Percentiles rank a stretch among this genome's conserved stretches.
phyloP scores from a whole-genome alignment of 148 eudicot species.

The Camellia sinensis region DNA sequence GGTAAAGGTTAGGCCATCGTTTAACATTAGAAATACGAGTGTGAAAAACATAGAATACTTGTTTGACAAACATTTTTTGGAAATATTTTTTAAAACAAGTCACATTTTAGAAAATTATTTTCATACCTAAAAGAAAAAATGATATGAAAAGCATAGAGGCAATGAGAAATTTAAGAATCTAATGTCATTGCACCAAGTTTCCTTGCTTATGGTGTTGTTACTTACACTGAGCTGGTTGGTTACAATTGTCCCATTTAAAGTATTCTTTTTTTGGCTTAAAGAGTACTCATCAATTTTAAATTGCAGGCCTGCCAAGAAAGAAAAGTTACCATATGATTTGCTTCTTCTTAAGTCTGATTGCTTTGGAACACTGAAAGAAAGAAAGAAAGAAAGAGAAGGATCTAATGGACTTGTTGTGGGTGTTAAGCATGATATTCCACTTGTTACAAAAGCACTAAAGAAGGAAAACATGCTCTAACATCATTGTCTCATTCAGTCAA shows the following conservation, averaged over 20 bases:
- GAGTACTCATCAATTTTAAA: not conserved
- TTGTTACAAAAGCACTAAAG: conserved; percentile 1
- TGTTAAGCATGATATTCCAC: conserved; percentile 7
- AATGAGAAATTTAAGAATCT: not conserved
- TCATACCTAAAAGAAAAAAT: not conserved
- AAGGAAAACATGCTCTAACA: not conserved
- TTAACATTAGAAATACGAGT: too few relatives aligned
- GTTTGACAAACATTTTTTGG: too few relatives aligned
- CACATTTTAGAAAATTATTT: not conserved
- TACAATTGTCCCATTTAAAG: not conserved
- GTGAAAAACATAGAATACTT: too few relatives aligned
- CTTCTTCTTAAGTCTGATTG: not conserved
- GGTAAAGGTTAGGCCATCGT: too few relatives aligned
- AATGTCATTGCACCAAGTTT: not conserved
- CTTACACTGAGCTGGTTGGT: not conserved
- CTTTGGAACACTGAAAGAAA: not conserved
- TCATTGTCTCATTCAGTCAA: conserved; percentile 16
- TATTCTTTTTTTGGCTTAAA: not conserved
- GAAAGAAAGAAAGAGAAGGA: not conserved
- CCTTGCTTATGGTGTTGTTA: not conserved
- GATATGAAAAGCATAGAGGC: too few relatives aligned
- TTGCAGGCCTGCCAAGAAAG: not conserved
- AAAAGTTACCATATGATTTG: not conserved
- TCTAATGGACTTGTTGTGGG: not conserved
- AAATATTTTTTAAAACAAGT: not conserved